These are phyloP conservation scores for Colletotrichum horii DNA, from an alignment of 2,329 filamentous ascomycete genomes.

Conservation along the genomic window DNA sequence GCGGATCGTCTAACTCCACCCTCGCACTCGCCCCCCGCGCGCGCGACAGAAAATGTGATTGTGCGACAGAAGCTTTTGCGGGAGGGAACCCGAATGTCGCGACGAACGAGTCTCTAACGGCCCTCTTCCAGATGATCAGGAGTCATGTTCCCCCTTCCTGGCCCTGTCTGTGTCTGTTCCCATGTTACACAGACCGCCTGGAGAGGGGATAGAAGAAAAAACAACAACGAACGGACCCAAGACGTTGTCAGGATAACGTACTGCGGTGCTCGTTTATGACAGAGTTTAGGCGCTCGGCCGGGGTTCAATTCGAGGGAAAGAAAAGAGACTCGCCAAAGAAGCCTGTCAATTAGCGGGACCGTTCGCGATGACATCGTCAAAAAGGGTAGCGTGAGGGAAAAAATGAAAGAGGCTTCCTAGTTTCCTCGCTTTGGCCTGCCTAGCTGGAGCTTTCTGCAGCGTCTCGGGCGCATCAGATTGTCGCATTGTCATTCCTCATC, in stretches of 20 bases:
- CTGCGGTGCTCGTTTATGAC: not conserved
- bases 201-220: not conserved
- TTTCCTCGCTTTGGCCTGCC: conserved; percentile 2
- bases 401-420: not conserved
- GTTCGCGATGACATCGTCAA: conserved; percentile 17
- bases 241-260: not conserved
- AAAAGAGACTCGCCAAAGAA: not conserved
- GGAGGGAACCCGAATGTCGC: not conserved
- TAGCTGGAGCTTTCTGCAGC: conserved; percentile 7
- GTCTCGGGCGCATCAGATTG: conserved; percentile 3
- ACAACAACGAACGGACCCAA: not conserved
- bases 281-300: not conserved
- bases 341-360: not conserved
- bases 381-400: conserved; percentile 13
- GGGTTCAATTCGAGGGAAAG: not conserved
- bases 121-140: not conserved
- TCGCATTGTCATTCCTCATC: conserved; percentile 19
- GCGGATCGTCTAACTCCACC: not conserved
- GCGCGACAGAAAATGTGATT: not conserved
- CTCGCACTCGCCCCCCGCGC: not conserved
- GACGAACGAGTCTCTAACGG: not conserved
- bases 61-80: not conserved
- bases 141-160: not conserved
- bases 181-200: conserved; percentile 7
- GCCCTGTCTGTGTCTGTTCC: not conserved